Percentiles rank a stretch among this genome's conserved stretches.
These are phyloP conservation scores for Acer yangbiense DNA, from an alignment of 345 rosid genomes.

Conservation along the genomic window DNA sequence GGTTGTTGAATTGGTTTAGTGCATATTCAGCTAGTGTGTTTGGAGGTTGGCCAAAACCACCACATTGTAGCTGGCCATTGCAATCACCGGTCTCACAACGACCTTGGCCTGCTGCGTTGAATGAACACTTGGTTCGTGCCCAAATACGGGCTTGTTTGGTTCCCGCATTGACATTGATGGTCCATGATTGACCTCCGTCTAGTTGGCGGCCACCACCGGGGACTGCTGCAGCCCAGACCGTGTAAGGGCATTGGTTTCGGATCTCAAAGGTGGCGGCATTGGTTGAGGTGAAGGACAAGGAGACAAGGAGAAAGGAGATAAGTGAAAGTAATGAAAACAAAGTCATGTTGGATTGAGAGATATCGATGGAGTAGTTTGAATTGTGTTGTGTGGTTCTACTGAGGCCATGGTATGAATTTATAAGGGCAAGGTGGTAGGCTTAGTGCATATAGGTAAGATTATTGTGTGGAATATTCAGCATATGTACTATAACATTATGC, in stretches of 20 bases:
- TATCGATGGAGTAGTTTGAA: no score
- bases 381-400: no score
- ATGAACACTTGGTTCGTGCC: not conserved
- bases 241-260: not conserved
- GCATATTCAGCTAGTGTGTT: slow-evolving; percentile 64
- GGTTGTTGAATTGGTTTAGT: slow-evolving; percentile 48
- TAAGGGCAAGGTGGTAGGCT: no score
- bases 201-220: slow-evolving; percentile 12
- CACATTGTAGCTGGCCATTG: slow-evolving; percentile 43
- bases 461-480: no score
- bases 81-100: slow-evolving; percentile 64
- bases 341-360: no score
- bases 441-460: no score
- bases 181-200: not conserved
- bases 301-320: not conserved
- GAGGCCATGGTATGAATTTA: no score
- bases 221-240: slow-evolving; percentile 12
- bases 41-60: slow-evolving; percentile 54
- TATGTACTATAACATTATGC: no score
- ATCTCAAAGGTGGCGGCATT: slow-evolving; percentile 7
- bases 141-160: slow-evolving; percentile 12
- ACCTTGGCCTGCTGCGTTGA: slow-evolving; percentile 19
- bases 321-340: no score
- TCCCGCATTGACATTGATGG: not conserved
- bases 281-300: not conserved